Evolutionary conservation across 2,329 filamentous ascomycete genomes (phyloP), one percentile per base, ranked within the genome.

Genomic region (Akanthomyces uredinophilus): DNA sequence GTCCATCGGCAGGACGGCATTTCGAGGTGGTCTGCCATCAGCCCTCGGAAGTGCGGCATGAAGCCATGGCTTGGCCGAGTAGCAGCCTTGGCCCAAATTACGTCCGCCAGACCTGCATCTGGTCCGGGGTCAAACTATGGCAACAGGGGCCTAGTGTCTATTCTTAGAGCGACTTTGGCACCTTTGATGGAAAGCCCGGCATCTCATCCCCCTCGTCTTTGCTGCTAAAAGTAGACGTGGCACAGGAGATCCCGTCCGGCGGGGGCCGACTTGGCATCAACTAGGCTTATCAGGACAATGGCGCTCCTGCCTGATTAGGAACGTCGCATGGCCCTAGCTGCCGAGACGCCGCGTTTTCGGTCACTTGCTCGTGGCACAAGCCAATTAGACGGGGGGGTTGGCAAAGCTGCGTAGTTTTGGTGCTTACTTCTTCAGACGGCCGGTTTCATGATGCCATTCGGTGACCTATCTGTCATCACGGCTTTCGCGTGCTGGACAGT

Each of bases 241-340:
- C 37, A 29, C 27, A 20, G 13, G 14, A 29, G 52, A 55, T 55
- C 52, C 52, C 32, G 39, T 44, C 39, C 52, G 52, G 52, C 37
- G 52, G 52, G 52, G 52, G 24, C 37, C 52, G 52, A 44, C 52
- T 55, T 55, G 52, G 52, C 52, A 55, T 43, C 37, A 55, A 29
- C 35, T 29, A 27, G 35, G 52, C 52, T 55, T 44, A 55, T 55
- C 52, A 55, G 5, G 16, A 20, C 39, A 22, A 43, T 44, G 39
- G n/a, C 24, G 27, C 52, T 55, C 52, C 52, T 55, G 18, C 52
- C 52, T 55, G 24, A 43, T 55, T 55, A 41, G 52, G 52, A 29
- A 55, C 18, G 37, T 44, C 37, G 39, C 22, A 29, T 44, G 5
- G 37, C 52, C 52, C 39, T 44, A 44, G 37, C 52, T 55, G 52